Evolutionary conservation across 2,329 filamentous ascomycete species (phyloP), one percentile per base, ranked within the genome.

Genomic region (Trichophyton benhamiae): DNA sequence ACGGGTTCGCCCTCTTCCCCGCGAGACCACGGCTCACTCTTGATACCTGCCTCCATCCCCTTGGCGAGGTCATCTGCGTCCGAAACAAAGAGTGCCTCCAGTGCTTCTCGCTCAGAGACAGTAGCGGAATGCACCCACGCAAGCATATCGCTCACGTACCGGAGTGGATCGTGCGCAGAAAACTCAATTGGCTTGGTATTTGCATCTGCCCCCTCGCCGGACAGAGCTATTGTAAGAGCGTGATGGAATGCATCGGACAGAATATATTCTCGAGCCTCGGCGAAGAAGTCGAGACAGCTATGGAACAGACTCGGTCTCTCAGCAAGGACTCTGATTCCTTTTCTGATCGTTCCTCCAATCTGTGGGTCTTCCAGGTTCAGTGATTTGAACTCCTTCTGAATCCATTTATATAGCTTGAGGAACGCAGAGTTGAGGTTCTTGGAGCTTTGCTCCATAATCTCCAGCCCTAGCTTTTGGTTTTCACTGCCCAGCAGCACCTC

Each of bases 131-230:
- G 94, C 4, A 88, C 85, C 94, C 94, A 99, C 3, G 94, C 94
- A 13, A 99, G 81, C 91, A 99, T 99, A 71, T 99, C 94, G 60
- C 94, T 91, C 2, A 95, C 85, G 72, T 97, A 97, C 20, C 94
- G 85, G 27, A 97, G 76, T 0, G 90, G 87, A 69, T 99, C 94
- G 71, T 97, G 92, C 0, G 94, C 92, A 9, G 87, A 87, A 67
- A 97, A 83, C 71, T 99, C 92, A 65, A 99, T 99, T 0, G 94
- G 92, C 70, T 97, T 96, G 41, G 87, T 79, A 1, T 82, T 81
- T 25, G 77, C 76, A 64, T 88, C 83, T 52, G 81, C 79, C 27
- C 79, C 78, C 0, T 83, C 82, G 9, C 79, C 81, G 4, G 82
- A 76, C 11, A 80, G 78, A 1, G 78, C 81, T 42, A 92, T 92